Evolutionary conservation across 1,284 basidiomycete genomes (phyloP).

Genomic region (Ganoderma sinense): DNA sequence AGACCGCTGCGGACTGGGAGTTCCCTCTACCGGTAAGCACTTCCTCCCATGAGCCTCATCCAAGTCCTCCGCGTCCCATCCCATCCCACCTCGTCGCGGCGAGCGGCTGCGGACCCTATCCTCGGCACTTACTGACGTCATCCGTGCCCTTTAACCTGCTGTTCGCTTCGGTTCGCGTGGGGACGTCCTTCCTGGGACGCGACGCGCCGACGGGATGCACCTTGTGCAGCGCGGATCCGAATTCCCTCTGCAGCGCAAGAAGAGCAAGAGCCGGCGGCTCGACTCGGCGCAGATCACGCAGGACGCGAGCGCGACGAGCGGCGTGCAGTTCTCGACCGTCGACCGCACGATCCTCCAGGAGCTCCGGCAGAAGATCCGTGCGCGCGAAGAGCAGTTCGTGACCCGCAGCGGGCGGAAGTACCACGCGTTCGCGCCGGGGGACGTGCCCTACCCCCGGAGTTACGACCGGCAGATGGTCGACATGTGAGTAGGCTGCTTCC

Average conservation of each 20-base stretch:
- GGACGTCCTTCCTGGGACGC: neutral
- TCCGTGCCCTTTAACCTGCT: neutral
- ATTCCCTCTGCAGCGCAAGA: conserved; percentile 34
- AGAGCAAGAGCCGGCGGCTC: conserved; percentile 30
- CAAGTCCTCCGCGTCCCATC: neutral
- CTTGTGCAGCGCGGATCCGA: conserved; percentile 29
- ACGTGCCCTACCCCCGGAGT: conserved; percentile 71
- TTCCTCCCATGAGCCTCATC: neutral
- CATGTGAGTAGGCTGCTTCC: conserved; percentile 53
- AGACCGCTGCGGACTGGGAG: conserved; percentile 25
- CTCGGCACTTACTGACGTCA: conserved; percentile 15
- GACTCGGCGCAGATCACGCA: conserved; percentile 20
- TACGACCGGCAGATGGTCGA: conserved; percentile 68
- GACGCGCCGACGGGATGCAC: neutral
- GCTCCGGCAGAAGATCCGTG: conserved; percentile 56
- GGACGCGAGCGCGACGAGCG: conserved; percentile 27
- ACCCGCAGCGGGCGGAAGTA: conserved; percentile 61
- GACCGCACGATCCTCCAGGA: conserved; percentile 67
- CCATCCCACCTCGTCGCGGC: neutral
- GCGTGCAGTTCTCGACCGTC: conserved; percentile 56
- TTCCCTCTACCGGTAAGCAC: conserved; percentile 30
- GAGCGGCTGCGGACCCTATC: conserved; percentile 3
- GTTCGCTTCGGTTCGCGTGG: neutral
- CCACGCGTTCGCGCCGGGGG: conserved; percentile 55
- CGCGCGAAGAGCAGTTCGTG: conserved; percentile 61